A percentile compares a stretch with the other conserved stretches of the same genome.
These are phyloP conservation scores for Termitomyces sp. DNA, from an alignment of 768 basidiomycete species.

Conservation along the genomic window DNA sequence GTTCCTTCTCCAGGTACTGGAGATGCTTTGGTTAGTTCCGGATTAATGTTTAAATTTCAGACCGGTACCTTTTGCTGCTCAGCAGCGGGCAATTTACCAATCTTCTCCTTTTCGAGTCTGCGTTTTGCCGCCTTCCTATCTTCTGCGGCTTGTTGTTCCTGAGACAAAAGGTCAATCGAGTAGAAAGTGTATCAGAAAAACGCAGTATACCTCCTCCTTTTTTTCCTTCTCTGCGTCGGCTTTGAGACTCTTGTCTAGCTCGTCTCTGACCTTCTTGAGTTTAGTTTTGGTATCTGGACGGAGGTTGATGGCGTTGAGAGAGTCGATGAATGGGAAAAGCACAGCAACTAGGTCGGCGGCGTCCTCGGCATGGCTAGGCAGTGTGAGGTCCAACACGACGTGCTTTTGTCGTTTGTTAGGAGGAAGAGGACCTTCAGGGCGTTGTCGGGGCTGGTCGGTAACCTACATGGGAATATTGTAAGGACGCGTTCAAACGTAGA, in stretches of 20 bases:
- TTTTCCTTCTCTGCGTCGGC: constrained; percentile 65
- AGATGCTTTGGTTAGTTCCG: constrained; percentile 1
- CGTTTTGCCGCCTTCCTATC: constrained; percentile 71
- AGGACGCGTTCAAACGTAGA: neutral
- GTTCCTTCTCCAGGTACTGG: constrained; percentile 71
- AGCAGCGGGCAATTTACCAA: constrained; percentile 68
- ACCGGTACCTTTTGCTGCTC: constrained; percentile 76
- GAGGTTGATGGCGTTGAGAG: constrained; percentile 51
- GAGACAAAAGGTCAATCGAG: neutral
- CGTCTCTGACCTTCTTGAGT: constrained; percentile 70
- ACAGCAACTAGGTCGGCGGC: constrained; percentile 60
- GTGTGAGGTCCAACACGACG: constrained; percentile 65
- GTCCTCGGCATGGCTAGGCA: constrained; percentile 45
- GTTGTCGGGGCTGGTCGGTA: constrained; percentile 80
- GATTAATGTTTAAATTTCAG: neutral
- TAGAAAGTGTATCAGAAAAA: neutral
- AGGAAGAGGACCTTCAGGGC: constrained; percentile 52
- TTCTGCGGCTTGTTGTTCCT: constrained; percentile 49
- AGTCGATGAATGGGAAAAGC: constrained; percentile 74
- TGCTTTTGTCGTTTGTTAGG: constrained; percentile 62
- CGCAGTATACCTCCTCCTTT: constrained; percentile 55
- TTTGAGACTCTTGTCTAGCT: constrained; percentile 63
- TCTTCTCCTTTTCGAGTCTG: constrained; percentile 67
- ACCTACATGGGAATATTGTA: constrained; percentile 36
- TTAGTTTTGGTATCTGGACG: constrained; percentile 83